These are phyloP conservation scores for Hymenoscyphus albidus DNA, from an alignment of 2,329 filamentous ascomycete genomes.

Conservation along the genomic window DNA sequence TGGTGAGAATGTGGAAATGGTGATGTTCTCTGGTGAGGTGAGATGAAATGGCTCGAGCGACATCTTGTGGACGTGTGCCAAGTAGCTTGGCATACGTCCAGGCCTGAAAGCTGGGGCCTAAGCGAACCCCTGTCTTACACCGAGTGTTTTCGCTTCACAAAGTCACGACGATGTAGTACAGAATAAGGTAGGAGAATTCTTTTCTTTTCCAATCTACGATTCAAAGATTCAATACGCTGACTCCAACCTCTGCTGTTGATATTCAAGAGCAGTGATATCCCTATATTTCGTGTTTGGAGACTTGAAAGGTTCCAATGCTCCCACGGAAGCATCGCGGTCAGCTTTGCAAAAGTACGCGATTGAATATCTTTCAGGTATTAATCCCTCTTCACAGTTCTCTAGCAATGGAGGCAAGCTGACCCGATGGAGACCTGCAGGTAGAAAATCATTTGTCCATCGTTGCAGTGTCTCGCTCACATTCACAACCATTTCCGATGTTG, in stretches of 20 bases:
- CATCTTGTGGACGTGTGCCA: too few relatives aligned
- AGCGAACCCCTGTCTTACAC: too few relatives aligned
- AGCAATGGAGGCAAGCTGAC: constrained; percentile 11
- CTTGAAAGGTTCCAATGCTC: constrained; percentile 9
- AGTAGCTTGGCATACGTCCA: too few relatives aligned
- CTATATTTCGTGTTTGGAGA: constrained; percentile 8
- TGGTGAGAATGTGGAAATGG: too few relatives aligned
- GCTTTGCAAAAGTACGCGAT: constrained; percentile 18
- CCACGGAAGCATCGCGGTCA: constrained; percentile 13
- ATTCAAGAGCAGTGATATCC: constrained; percentile 16
- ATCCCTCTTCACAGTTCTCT: not conserved
- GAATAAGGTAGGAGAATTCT: not conserved
- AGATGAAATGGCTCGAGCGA: too few relatives aligned
- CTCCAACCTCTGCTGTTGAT: constrained; percentile 13
- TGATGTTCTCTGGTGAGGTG: too few relatives aligned
- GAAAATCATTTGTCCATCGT: constrained; percentile 17
- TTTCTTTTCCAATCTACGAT: not conserved
- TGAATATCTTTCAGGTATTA: constrained; percentile 8
- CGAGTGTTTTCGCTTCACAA: not conserved
- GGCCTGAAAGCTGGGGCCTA: too few relatives aligned
- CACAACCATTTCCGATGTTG: constrained; percentile 37
- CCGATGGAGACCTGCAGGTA: constrained; percentile 16
- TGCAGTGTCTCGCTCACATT: constrained; percentile 43
- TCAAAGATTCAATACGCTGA: constrained; percentile 6
- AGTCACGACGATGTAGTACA: not conserved